phyloP scores from a whole-genome alignment of 352 stramenopile species.

The Paralagenidium karlingii region DNA sequence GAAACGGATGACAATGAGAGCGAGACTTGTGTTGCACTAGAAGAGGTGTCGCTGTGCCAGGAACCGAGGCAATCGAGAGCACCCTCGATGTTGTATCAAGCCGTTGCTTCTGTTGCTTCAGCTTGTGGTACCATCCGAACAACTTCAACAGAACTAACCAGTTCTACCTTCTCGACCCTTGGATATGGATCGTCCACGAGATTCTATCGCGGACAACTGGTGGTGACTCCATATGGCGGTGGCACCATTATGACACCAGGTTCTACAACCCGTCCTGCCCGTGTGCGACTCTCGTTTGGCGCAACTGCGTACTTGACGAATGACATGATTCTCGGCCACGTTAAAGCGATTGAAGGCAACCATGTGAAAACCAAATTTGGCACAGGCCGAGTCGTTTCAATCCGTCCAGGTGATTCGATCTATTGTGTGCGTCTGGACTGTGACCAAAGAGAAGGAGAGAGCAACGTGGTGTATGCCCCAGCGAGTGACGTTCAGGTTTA shows the following conservation, averaged over 20 bases:
- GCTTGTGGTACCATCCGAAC: too few relatives aligned
- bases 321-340: conserved; percentile 52
- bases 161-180: conserved; percentile 31
- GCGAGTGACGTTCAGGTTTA: conserved; percentile 44
- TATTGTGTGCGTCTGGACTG: conserved; percentile 62
- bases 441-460: conserved; percentile 22
- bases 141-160: conserved; percentile 32
- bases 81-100: conserved; percentile 33
- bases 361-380: conserved; percentile 73
- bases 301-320: conserved; percentile 38
- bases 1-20: neutral
- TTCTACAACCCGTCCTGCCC: conserved; percentile 24
- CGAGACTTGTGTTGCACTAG: too few relatives aligned
- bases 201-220: conserved; percentile 57
- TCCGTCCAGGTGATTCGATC: conserved; percentile 51
- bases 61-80: neutral
- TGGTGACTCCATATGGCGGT: conserved; percentile 54
- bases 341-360: conserved; percentile 58
- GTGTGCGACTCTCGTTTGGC: conserved; percentile 55
- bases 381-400: conserved; percentile 35
- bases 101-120: too few relatives aligned
- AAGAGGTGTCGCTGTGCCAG: neutral
- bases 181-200: conserved; percentile 51
- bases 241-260: conserved; percentile 46
- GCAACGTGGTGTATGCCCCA: conserved; percentile 56